A percentile compares a stretch with the other conserved stretches of the same genome.
Evolutionary conservation across 2,329 filamentous ascomycete species (phyloP).

Genomic region (Verticillium zaregamsianum): DNA sequence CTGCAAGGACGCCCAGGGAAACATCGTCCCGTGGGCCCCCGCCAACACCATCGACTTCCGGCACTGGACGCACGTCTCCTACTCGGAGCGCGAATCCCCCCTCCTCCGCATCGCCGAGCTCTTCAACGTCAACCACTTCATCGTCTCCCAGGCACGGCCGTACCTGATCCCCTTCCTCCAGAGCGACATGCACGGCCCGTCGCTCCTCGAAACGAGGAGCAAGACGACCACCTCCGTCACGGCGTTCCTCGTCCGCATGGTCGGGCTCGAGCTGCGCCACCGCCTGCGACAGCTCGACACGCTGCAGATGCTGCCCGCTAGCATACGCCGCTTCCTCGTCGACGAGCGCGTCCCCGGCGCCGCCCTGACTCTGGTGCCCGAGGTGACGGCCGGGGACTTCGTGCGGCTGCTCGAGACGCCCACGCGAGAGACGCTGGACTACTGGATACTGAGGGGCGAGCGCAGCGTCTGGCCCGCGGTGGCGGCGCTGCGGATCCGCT

Average conservation of each 20-base stretch:
- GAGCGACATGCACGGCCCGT: slow-evolving; percentile 74
- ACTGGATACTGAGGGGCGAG: slow-evolving; percentile 85
- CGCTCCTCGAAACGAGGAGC: slow-evolving; percentile 54
- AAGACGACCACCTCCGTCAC: slow-evolving; percentile 50
- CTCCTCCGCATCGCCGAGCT: slow-evolving; percentile 72
- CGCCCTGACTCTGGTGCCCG: slow-evolving; percentile 76
- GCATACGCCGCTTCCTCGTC: slow-evolving; percentile 71
- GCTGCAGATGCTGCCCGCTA: slow-evolving; percentile 65
- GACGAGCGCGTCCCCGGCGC: slow-evolving; percentile 79
- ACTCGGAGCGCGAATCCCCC: slow-evolving; percentile 60
- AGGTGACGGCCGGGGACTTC: slow-evolving; percentile 70
- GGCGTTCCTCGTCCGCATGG: slow-evolving; percentile 59
- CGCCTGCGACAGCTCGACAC: slow-evolving; percentile 77
- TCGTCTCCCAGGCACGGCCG: slow-evolving; percentile 86
- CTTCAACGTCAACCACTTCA: slow-evolving; percentile 94
- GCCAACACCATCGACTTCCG: slow-evolving; percentile 58
- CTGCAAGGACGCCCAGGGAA: slow-evolving; percentile 72
- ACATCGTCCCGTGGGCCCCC: slow-evolving; percentile 70
- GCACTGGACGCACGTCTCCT: slow-evolving; percentile 63
- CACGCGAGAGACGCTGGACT: slow-evolving; percentile 68
- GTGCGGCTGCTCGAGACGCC: slow-evolving; percentile 77
- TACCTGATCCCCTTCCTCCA: slow-evolving; percentile 84
- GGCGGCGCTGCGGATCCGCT: slow-evolving; percentile 74
- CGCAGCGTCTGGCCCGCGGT: slow-evolving; percentile 88
- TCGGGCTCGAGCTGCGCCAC: slow-evolving; percentile 75